Percentiles rank a stretch among this genome's conserved stretches.
Evolutionary conservation across 768 basidiomycete genomes (phyloP).

Genomic region (Amanita brunnescens): DNA sequence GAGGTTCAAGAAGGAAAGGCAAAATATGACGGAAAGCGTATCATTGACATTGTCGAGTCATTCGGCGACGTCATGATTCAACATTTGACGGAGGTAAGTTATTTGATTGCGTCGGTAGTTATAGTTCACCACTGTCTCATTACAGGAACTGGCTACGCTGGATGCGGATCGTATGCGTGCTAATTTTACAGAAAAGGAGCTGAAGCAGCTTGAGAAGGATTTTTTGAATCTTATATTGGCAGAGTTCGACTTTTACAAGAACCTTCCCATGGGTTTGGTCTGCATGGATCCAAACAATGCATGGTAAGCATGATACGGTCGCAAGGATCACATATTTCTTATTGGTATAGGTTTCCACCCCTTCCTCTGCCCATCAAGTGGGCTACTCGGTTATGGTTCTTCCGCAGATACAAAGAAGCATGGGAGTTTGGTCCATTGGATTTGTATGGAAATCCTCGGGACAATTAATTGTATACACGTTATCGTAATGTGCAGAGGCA

Average conservation of each 20-base stretch:
- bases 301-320: slow-evolving; percentile 10
- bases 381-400: slow-evolving; percentile 17
- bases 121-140: neutral
- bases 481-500: neutral
- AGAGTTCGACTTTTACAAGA: slow-evolving; percentile 15
- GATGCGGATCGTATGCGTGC: slow-evolving; percentile 17
- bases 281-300: slow-evolving; percentile 17
- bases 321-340: neutral
- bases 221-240: slow-evolving; percentile 15
- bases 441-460: slow-evolving; percentile 14
- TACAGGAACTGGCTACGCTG: slow-evolving; percentile 20
- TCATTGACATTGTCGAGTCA: slow-evolving; percentile 17
- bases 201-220: slow-evolving; percentile 15
- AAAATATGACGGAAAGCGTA: slow-evolving; percentile 34
- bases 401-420: slow-evolving; percentile 17
- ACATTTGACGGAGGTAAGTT: slow-evolving; percentile 19
- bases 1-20: slow-evolving; percentile 50
- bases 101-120: neutral
- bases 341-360: slow-evolving; percentile 18
- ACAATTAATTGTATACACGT: slow-evolving; percentile 14
- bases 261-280: slow-evolving; percentile 16
- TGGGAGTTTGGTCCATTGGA: slow-evolving; percentile 25
- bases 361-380: slow-evolving; percentile 18
- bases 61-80: slow-evolving; percentile 20
- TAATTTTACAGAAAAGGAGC: slow-evolving; percentile 17